Evolutionary conservation across 805 yeast species (phyloP), one percentile per base, ranked within the genome.

Genomic region (Starmerella stigmatis): DNA sequence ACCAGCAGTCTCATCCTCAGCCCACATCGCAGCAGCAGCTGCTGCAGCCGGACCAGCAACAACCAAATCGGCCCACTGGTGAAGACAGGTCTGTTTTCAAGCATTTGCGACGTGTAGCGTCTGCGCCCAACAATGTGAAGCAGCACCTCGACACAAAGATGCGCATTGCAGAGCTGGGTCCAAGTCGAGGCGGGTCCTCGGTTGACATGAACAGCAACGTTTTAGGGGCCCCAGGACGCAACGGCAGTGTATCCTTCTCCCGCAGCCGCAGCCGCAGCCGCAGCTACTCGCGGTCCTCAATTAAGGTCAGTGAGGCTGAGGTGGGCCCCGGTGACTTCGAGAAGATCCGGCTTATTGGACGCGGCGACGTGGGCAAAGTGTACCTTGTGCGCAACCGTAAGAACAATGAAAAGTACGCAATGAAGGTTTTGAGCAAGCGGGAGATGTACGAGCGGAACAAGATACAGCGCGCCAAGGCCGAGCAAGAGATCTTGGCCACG

Each of bases 281-380:
- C 51, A 75, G 79, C 52, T 83, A 83, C 58, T 78, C 86, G 16
- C 73, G 79, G 48, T 78, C 79, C 51, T 76, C 95, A 11, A 81
- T 81, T 45, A 83, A 78, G 57, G 72, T 79, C 29, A 71, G 76
- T 45, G 81, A 78, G 50, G 86, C 81, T 9, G 86, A 82, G 57
- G 99, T 94, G 17, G 75, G 80, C 5, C 94, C 94, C 2, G 74
- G 75, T 36, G 81, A 92, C 22, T 92, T 92, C 61, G 96, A 88
- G 54, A 89, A 86, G 60, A 75, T 92, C 44, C 77, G 84, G 54
- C 66, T 92, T n/a, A 66, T 92, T 41, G 99, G 99, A 4, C 85
- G 85, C 60, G 99, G 99, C 47, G 98, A 92, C 58, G 97, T 92
- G 29, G 99, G 99, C 3, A 88, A 86, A 61, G 99, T 92, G 20